Percentiles rank a stretch among this genome's conserved stretches.
phyloP scores from a whole-genome alignment of 2,329 filamentous ascomycete genomes.

The Nothophoma quercina region DNA sequence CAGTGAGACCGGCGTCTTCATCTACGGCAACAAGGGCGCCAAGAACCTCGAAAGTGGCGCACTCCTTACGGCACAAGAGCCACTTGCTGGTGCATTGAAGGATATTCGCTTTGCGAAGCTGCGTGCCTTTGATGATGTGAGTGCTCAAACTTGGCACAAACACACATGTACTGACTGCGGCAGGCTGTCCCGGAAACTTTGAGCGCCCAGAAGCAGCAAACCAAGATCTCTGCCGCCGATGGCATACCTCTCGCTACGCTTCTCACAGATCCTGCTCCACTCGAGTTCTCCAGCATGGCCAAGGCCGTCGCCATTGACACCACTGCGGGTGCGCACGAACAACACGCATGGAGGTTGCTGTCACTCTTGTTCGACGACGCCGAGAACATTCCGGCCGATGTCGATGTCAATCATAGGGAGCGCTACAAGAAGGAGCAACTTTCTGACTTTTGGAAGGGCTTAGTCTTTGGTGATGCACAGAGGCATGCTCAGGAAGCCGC shows the following conservation, averaged over 20 bases:
- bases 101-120: constrained; percentile 72
- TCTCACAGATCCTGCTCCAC: constrained; percentile 55
- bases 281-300: constrained; percentile 61
- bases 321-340: constrained; percentile 64
- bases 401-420: constrained; percentile 53
- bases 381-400: constrained; percentile 43
- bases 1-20: constrained; percentile 75
- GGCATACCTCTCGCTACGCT: constrained; percentile 68
- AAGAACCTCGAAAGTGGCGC: constrained; percentile 56
- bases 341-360: constrained; percentile 83
- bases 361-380: constrained; percentile 82
- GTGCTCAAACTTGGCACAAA: constrained; percentile 24
- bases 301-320: constrained; percentile 50
- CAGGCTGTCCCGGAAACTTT: constrained; percentile 67
- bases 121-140: constrained; percentile 56
- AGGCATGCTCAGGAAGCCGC: constrained; percentile 63
- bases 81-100: constrained; percentile 68
- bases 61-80: constrained; percentile 63
- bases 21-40: constrained; percentile 64
- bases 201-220: constrained; percentile 62
- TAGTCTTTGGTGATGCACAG: constrained; percentile 51
- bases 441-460: constrained; percentile 68
- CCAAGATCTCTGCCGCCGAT: constrained; percentile 53
- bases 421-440: constrained; percentile 65
- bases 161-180: no score